Base-by-base conservation (phyloP, 2,329 filamentous ascomycete species). In the Alternaria sp. region DNA sequence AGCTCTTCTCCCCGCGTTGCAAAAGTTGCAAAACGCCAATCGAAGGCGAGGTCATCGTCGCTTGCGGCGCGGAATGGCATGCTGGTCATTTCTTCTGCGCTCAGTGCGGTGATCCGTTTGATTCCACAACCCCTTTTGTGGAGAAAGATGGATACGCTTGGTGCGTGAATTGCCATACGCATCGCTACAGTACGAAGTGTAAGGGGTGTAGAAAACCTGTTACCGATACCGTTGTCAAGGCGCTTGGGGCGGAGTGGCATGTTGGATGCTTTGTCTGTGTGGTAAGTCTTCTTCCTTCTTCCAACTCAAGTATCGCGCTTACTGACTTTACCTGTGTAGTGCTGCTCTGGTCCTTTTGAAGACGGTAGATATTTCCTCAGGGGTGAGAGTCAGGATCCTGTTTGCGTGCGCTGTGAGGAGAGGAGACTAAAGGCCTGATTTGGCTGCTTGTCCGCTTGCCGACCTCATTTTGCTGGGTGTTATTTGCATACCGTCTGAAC, bases 81-180 rank as follows among this genome's bases (percentile, higher is more conserved):
- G 91, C 92, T 54, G 95, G 95, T 0, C 95, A 99, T 81, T 99
- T 99, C 82, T 99, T 99, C 86, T 99, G 95, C 75, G 95, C 95
- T 42, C 93, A 99, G 83, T 99, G 95, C 76, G 95, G 95, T 68
- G 94, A 99, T 81, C 87, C 88, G 1, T 90, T 90, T 67, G 84
- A 86, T 63, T 79, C 82, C 0, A 78, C 76, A 4, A 89, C 84
- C 9, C 94, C 95, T 0, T 99, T 99, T 76, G 92, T 99, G 56
- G 95, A 99, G 77, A 97, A 97, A 80, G 94, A 98, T 68, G 94
- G 94, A 9, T 98, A 96, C 78, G 95, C 95, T 5, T 99, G 95
- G 94, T 99, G 95, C 79, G 87, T 98, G 47, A 86, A 86, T 22
- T 99, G 95, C 76, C 94, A 98, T 81, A 96, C 94, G 14, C 92